Percentiles rank a stretch among this genome's conserved stretches.
phyloP scores from a whole-genome alignment of 192 early-diverging fungal genomes.

The Linnemannia exigua region DNA sequence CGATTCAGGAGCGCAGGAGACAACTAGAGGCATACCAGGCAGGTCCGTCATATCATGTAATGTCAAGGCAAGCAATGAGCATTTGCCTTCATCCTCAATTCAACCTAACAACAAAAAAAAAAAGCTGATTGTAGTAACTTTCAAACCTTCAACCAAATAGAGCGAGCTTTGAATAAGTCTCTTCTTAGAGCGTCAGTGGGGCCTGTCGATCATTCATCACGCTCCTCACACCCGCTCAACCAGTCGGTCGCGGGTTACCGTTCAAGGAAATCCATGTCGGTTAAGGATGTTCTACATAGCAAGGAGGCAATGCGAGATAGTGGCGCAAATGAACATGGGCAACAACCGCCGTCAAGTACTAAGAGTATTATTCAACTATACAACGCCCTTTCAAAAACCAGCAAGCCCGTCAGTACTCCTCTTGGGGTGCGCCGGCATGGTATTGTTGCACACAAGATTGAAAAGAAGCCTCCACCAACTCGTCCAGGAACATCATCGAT shows the following conservation, averaged over 20 bases:
- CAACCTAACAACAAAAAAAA: not conserved
- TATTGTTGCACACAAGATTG: not conserved
- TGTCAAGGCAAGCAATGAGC: no score
- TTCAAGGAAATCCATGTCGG: slow-evolving; percentile 10
- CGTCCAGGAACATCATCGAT: not conserved
- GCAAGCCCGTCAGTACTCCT: not conserved
- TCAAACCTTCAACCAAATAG: not conserved
- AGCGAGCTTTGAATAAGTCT: slow-evolving; percentile 32
- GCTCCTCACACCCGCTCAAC: not conserved
- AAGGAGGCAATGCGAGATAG: not conserved
- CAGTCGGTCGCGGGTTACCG: slow-evolving; percentile 2
- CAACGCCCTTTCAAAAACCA: slow-evolving; percentile 10
- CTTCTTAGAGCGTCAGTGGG: slow-evolving; percentile 25
- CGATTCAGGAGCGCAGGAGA: slow-evolving; percentile 41
- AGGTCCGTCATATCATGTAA: slow-evolving; percentile 18
- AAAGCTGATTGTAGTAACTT: not conserved
- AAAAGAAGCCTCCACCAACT: not conserved
- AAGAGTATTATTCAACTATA: slow-evolving; percentile 5
- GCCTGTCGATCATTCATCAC: not conserved
- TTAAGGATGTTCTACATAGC: not conserved
- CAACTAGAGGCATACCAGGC: slow-evolving; percentile 47
- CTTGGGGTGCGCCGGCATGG: not conserved
- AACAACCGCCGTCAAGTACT: not conserved
- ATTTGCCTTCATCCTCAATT: not conserved
- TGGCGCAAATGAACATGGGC: not conserved